Conservation (phyloP, 768 basidiomycete species). For the Nidularia pulvinata region DNA sequence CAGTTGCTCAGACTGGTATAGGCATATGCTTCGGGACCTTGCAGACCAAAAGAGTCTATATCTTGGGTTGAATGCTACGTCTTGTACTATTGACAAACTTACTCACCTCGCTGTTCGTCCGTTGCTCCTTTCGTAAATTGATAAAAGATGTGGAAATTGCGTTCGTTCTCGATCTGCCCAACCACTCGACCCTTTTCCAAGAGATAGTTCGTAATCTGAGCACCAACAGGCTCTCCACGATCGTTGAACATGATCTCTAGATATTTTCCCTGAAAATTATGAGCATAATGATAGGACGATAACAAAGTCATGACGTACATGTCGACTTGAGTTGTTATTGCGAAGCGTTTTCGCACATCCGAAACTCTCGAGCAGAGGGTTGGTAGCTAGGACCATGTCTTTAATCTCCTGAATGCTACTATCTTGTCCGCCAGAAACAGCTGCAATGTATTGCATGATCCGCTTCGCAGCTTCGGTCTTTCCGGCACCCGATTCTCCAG, state of each 20-base stretch:
- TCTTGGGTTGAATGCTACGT: constrained; percentile 5
- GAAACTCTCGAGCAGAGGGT: constrained; percentile 96
- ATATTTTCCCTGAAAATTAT: constrained; percentile 84
- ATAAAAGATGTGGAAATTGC: constrained; percentile 99
- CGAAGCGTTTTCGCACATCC: constrained; percentile 99
- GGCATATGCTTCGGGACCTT: constrained; percentile 94
- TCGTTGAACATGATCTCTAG: constrained; percentile 99
- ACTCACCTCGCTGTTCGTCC: constrained; percentile 82
- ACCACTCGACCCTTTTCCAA: constrained; percentile 97
- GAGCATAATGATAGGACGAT: constrained; percentile 8
- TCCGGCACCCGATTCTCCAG: constrained; percentile 98
- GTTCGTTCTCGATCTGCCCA: constrained; percentile 94
- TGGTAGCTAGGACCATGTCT: constrained; percentile 99
- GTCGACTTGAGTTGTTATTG: constrained; percentile 98
- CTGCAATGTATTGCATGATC: constrained; percentile 99
- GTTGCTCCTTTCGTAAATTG: constrained; percentile 98
- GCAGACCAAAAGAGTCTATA: constrained; percentile 90
- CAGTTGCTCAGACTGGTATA: constrained; percentile 95
- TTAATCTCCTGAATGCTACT: constrained; percentile 97
- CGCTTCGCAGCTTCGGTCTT: constrained; percentile 99
- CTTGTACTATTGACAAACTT: neutral
- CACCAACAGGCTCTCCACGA: constrained; percentile 92
- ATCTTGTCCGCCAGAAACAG: constrained; percentile 87
- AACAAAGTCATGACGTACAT: constrained; percentile 60
- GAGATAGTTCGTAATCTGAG: constrained; percentile 98